Evolutionary conservation across 2,329 filamentous ascomycete genomes (phyloP).

Genomic region (Phaeosphaeria sp.): DNA sequence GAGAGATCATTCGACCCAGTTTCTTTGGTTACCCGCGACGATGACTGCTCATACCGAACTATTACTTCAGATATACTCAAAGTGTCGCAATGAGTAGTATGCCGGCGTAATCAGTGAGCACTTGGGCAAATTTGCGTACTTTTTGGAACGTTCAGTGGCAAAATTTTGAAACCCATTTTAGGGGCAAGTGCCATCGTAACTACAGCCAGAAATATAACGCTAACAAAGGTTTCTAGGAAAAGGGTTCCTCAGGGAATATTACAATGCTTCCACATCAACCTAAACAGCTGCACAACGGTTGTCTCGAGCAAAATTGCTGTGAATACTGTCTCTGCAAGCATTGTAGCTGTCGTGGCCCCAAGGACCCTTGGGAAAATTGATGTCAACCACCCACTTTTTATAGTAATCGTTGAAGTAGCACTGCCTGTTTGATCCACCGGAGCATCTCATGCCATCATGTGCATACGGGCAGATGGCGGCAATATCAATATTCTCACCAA

Average conservation of each 20-base stretch:
- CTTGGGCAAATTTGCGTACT: too few species aligned
- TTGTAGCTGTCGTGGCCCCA: background rate
- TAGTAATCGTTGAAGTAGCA: background rate
- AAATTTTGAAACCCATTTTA: too few species aligned
- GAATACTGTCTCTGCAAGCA: background rate
- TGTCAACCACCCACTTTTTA: background rate
- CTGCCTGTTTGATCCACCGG: background rate
- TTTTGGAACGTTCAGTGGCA: too few species aligned
- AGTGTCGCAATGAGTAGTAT: too few species aligned
- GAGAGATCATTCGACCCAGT: too few species aligned
- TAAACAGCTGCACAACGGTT: background rate
- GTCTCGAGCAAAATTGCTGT: background rate
- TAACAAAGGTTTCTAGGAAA: too few species aligned
- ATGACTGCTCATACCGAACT: too few species aligned
- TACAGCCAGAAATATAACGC: too few species aligned
- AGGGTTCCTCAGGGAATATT: background rate
- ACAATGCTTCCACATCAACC: background rate
- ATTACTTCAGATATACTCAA: too few species aligned
- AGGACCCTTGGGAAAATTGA: background rate
- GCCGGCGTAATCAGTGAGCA: too few species aligned
- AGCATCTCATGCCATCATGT: background rate
- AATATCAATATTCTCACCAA: background rate
- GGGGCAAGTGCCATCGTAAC: too few species aligned
- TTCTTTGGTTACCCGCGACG: too few species aligned
- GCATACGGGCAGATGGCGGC: background rate